Conservation (phyloP, 208 protist species). For the Trypanosoma brucei region DNA sequence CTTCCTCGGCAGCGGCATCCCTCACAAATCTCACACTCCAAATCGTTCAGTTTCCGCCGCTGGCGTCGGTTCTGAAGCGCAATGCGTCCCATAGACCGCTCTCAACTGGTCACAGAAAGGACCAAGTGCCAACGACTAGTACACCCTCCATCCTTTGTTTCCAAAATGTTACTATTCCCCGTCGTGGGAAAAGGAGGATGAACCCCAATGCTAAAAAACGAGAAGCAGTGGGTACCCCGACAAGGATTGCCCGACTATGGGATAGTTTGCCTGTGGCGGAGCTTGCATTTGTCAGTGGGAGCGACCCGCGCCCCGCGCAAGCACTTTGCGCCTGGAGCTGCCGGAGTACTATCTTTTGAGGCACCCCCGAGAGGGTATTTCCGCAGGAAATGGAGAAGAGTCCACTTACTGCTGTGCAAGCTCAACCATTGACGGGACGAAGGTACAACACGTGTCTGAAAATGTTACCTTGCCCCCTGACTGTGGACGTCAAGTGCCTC, state of each 20-base stretch:
- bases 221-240: background rate
- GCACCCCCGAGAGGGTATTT: too few species aligned
- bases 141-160: too few species aligned
- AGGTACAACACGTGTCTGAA: too few species aligned
- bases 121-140: background rate
- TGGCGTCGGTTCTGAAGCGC: background rate
- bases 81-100: background rate
- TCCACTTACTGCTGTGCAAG: too few species aligned
- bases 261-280: constrained; percentile 11
- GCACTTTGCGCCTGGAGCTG: background rate
- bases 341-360: too few species aligned
- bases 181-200: background rate
- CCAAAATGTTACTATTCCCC: background rate
- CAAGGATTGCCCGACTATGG: constrained; percentile 6
- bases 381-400: too few species aligned
- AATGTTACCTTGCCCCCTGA: too few species aligned
- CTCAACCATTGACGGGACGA: too few species aligned
- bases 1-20: constrained; percentile 10
- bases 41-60: constrained; percentile 3
- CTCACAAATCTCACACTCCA: constrained; percentile 19
- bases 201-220: background rate
- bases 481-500: too few species aligned
- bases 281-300: background rate
- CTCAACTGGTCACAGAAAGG: background rate
- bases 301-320: background rate